These are phyloP conservation scores for Rostrohypoxylon terebratum DNA, from an alignment of 495 filamentous ascomycete genomes.

Conservation along the genomic window DNA sequence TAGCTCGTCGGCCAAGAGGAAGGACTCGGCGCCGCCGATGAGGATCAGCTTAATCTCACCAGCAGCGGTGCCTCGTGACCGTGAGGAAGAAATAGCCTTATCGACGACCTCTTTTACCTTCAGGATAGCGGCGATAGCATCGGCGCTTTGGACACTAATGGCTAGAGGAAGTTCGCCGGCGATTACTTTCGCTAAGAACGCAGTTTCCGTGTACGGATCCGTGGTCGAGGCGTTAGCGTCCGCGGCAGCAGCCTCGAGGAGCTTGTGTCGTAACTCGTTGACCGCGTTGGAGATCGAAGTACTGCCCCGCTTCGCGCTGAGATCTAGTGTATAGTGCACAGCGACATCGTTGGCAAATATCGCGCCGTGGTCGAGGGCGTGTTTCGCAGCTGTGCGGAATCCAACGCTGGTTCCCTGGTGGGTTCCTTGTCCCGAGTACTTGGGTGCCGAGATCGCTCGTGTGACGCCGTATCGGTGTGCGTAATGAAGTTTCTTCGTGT, in stretches of 20 bases:
- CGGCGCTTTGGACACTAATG: conserved; percentile 60
- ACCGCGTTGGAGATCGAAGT: conserved; percentile 57
- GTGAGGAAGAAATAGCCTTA: conserved; percentile 33
- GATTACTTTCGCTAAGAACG: conserved; percentile 55
- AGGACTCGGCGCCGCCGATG: conserved; percentile 62
- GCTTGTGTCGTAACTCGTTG: conserved; percentile 55
- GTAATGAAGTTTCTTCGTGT: conserved; percentile 58
- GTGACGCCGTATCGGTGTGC: conserved; percentile 60
- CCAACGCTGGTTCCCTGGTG: conserved; percentile 62
- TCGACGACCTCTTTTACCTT: conserved; percentile 56
- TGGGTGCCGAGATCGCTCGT: conserved; percentile 59
- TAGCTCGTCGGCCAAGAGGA: conserved; percentile 60
- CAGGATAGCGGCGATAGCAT: conserved; percentile 56
- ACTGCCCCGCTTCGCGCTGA: conserved; percentile 50
- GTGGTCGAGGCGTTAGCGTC: conserved; percentile 39
- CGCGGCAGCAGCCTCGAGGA: conserved; percentile 52
- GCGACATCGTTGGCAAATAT: conserved; percentile 58
- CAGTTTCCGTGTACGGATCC: conserved; percentile 54
- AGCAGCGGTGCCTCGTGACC: conserved; percentile 27
- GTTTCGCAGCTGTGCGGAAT: conserved; percentile 56
- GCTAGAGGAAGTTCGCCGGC: conserved; percentile 52
- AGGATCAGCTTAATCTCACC: conserved; percentile 55
- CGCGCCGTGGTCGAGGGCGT: conserved; percentile 48
- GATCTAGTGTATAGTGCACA: conserved; percentile 59
- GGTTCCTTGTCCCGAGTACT: conserved; percentile 46